Evolutionary conservation across 2,329 filamentous ascomycete genomes (phyloP).

Genomic region (Colletotrichum limetticola): DNA sequence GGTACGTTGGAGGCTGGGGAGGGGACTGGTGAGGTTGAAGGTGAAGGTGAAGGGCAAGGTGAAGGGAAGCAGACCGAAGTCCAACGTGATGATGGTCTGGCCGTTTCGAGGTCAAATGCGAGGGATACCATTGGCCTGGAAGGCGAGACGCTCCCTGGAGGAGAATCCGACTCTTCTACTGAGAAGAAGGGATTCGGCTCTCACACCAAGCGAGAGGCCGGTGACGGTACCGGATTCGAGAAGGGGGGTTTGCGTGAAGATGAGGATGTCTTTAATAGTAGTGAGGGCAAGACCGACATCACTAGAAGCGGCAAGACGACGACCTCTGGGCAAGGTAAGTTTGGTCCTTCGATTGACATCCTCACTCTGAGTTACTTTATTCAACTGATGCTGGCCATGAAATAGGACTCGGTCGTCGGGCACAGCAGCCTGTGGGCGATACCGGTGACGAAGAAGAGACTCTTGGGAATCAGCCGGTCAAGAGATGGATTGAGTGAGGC

Average conservation of each 20-base stretch:
- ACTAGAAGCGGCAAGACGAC: neutral
- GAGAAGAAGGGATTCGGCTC: neutral
- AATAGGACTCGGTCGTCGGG: neutral
- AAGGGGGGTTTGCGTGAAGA: neutral
- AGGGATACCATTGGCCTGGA: neutral
- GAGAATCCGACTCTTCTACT: neutral
- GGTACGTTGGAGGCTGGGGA: neutral
- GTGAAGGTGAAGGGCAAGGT: neutral
- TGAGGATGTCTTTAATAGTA: neutral
- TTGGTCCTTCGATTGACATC: neutral
- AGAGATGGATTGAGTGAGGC: neutral
- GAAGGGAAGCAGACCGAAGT: too few relatives aligned
- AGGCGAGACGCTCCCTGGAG: neutral
- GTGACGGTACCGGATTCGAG: neutral
- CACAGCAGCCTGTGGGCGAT: neutral
- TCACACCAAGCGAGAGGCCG: neutral
- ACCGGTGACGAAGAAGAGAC: neutral
- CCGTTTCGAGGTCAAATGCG: neutral
- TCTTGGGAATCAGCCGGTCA: neutral
- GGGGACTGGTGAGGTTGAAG: too few relatives aligned
- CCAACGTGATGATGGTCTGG: neutral
- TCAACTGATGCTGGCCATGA: neutral
- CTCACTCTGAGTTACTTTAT: too few relatives aligned
- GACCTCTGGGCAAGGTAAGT: neutral
- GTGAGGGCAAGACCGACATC: neutral